A percentile compares a stretch with the other conserved stretches of the same genome.
Evolutionary conservation across 164 flowering plant genomes (phyloP).

Genomic region (Kingdonia uniflora): DNA sequence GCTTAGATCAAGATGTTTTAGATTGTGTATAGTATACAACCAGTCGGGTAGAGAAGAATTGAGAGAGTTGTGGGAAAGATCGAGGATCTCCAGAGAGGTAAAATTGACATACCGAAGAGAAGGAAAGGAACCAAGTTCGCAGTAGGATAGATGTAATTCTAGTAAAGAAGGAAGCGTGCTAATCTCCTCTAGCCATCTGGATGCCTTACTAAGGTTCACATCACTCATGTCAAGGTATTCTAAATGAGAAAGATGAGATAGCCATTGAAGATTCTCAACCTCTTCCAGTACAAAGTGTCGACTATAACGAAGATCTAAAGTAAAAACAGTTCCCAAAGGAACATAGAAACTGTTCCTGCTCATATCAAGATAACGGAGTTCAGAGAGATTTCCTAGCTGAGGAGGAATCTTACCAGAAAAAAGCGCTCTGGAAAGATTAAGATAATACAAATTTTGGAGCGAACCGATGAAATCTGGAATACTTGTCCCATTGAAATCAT

Average conservation of each 20-base stretch:
- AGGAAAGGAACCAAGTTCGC: constrained; percentile 1
- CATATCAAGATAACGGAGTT: background rate
- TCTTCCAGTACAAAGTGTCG: no score
- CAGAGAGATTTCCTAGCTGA: constrained; percentile 14
- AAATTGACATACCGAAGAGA: constrained; percentile 2
- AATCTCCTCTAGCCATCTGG: constrained; percentile 5
- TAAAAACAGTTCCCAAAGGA: background rate
- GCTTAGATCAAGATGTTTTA: background rate
- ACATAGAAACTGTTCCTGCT: background rate
- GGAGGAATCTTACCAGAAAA: constrained; percentile 9
- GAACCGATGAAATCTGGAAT: constrained; percentile 12
- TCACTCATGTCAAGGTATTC: constrained; percentile 3
- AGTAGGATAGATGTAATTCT: constrained; percentile 1
- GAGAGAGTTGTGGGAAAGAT: background rate
- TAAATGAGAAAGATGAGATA: constrained; percentile 5
- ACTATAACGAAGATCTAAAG: background rate
- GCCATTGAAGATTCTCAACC: constrained; percentile 9
- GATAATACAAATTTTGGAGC: constrained; percentile 3
- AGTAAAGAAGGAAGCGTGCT: constrained; percentile 5
- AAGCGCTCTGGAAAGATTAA: constrained; percentile 1
- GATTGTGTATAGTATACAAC: background rate
- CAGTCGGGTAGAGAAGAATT: constrained; percentile 1
- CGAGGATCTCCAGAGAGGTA: constrained; percentile 12
- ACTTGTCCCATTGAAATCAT: background rate
- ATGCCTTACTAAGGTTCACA: background rate